Evolutionary conservation across 768 basidiomycete species (phyloP), one percentile per base, ranked within the genome.

Genomic region (Lactarius evosmus): DNA sequence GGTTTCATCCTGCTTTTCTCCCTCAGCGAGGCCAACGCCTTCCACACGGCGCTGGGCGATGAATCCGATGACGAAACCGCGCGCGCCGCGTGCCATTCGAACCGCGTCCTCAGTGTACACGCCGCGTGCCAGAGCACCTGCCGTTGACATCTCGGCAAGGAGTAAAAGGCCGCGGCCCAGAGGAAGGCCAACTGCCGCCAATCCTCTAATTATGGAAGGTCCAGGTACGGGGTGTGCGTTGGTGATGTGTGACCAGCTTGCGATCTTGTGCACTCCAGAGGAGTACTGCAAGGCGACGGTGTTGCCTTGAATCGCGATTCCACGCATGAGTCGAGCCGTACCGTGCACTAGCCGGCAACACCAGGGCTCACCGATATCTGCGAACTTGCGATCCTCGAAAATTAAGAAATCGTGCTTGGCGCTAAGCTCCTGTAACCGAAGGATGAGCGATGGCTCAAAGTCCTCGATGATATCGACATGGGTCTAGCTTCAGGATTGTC

Each of bases 381-480:
- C 96, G 71, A 99, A 99, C 75, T 99, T 99, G 68, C 97, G 82
- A 78, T 99, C 97, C 78, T 98, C 97, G 70, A 98, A 99, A 70
- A 98, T 95, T 58, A 96, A 75, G 77, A 98, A 99, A 71, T 97
- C 93, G 67, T 97, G 86, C 73, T 90, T 88, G 52, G 75, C 71
- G 71, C 88, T 87, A 7, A 98, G 83, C 38, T 80, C 79, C 64
- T 85, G 81, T 46, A 99, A 80, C 50, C 81, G 79, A 46, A 84
- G 78, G 61, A 95, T 84, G 52, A 98, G 75, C 7, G 81, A 82
- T 11, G 78, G 74, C 51, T 94, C 85, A 74, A 94, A 98, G 76
- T 98, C 95, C 69, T 94, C 89, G 61, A 99, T 81, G 69, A 99
- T 90, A 75, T 99, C 97, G 68, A 98, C 83, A 72, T 99, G 97